A percentile compares a stretch with the other conserved stretches of the same genome.
These are phyloP conservation scores for Fraxinus greggii DNA, from an alignment of 305 asterid species.

Conservation along the genomic window DNA sequence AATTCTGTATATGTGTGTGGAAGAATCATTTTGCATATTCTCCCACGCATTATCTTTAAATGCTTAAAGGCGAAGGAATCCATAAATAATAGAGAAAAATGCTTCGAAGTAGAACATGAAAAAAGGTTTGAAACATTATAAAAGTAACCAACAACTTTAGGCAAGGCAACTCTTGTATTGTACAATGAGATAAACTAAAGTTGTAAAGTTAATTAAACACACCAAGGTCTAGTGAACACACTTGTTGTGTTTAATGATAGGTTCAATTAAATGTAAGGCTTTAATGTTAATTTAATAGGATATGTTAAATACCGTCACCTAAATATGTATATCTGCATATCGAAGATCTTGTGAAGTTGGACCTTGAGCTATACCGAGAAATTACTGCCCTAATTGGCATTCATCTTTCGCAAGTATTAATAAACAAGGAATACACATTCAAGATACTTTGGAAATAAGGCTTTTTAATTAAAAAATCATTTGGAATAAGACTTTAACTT, in stretches of 20 bases:
- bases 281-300: not conserved
- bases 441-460: not conserved
- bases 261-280: too few species aligned
- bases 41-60: not conserved
- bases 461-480: too few species aligned
- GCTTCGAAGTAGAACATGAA: not conserved
- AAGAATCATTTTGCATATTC: slow-evolving; percentile 28
- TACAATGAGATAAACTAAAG: slow-evolving; percentile 19
- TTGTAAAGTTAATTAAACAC: slow-evolving; percentile 19
- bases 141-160: not conserved
- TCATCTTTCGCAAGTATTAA: not conserved
- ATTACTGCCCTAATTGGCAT: not conserved
- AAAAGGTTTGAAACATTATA: slow-evolving; percentile 10
- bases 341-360: too few species aligned
- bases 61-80: slow-evolving; percentile 30
- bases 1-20: not conserved
- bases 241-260: too few species aligned
- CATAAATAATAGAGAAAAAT: slow-evolving; percentile 6
- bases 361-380: too few species aligned
- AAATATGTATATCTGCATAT: too few species aligned
- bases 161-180: not conserved
- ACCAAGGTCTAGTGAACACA: not conserved
- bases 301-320: too few species aligned
- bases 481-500: too few species aligned
- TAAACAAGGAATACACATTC: not conserved